Base-by-base conservation (phyloP, 1,284 basidiomycete species). In the Wallemia mellicola region DNA sequence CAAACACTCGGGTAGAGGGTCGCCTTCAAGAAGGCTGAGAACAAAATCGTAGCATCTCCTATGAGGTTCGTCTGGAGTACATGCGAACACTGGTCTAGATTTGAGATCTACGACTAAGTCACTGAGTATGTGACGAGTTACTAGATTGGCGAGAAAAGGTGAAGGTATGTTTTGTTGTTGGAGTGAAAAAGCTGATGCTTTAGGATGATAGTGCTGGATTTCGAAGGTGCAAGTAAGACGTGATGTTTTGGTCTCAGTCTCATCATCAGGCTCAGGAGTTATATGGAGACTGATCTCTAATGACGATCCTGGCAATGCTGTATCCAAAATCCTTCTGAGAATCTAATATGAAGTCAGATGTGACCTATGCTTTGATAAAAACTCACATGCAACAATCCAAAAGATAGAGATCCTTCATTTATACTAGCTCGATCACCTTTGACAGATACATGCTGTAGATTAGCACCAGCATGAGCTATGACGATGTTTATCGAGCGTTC, bases 401-500 rank as follows among this genome's bases (percentile, higher is more conserved):
- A 89, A 27, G 79, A 80, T 62, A 91, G 73, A 0, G 80, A 86
- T 63, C 79, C 80, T 65, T 87, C 86, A 65, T 91, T 84, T 2
- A 28, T 27, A 25, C 2, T 25, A 3, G 24, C 2, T 3, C 9
- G 22, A 28, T 15, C 27, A 28, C 85, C 88, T 64, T 75, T 77
- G 24, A 91, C 84, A 60, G 79, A 79, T 60, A 88, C 76, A 66
- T 89, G 82, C 71, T 82, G 83, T 72, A 88, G 75, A 24, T 79
- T 80, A 24, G 83, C 79, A 68, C 91, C 86, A 38, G 81, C 82
- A 65, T 91, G 86, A 67, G 82, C 88, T 7, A 92, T 72, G 7
- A 91, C 86, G 61, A 94, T 72, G 67, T 94, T 87, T 54, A 91
- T 81, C 14, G 81, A 83, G 57, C 74, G 76, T 64, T 86, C 78